phyloP scores from a whole-genome alignment of 331 rosid species.

The Stylosanthes scabra region DNA sequence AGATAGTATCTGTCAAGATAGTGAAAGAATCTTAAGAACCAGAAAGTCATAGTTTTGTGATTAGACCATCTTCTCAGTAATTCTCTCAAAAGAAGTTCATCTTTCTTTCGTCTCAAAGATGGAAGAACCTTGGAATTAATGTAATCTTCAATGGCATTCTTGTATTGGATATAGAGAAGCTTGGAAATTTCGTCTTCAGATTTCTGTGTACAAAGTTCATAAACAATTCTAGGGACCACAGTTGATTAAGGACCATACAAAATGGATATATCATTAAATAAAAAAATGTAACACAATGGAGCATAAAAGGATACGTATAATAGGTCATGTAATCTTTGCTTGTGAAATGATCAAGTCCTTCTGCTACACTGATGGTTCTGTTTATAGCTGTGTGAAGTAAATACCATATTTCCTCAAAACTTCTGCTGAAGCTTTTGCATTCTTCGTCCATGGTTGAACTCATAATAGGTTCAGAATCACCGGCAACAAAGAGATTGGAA shows the following conservation, averaged over 20 bases:
- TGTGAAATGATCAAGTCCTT: conserved; percentile 59
- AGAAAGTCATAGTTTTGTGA: conserved; percentile 64
- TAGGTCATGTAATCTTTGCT: conserved; percentile 41
- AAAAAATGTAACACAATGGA: no score
- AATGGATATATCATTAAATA: no score
- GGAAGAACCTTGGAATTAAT: conserved; percentile 67
- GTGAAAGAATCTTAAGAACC: conserved; percentile 60
- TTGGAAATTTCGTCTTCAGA: conserved; percentile 47
- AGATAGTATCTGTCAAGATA: conserved; percentile 56
- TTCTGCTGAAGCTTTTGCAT: not conserved
- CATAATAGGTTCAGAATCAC: conserved; percentile 31
- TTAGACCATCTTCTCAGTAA: conserved; percentile 69
- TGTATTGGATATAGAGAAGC: conserved; percentile 57
- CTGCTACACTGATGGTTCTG: conserved; percentile 52
- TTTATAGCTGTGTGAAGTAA: conserved; percentile 57
- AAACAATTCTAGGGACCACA: conserved; percentile 48
- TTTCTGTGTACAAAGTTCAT: conserved; percentile 64
- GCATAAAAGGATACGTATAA: no score
- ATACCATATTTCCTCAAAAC: conserved; percentile 62
- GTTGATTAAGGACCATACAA: conserved; percentile 37
- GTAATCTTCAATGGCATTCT: conserved; percentile 63
- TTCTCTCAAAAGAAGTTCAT: conserved; percentile 66
- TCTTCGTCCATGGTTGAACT: not conserved
- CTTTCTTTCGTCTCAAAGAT: conserved; percentile 61
- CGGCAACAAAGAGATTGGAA: not conserved